Evolutionary conservation across 2,329 filamentous ascomycete species (phyloP).

Genomic region (Talaromyces amestolkiae): DNA sequence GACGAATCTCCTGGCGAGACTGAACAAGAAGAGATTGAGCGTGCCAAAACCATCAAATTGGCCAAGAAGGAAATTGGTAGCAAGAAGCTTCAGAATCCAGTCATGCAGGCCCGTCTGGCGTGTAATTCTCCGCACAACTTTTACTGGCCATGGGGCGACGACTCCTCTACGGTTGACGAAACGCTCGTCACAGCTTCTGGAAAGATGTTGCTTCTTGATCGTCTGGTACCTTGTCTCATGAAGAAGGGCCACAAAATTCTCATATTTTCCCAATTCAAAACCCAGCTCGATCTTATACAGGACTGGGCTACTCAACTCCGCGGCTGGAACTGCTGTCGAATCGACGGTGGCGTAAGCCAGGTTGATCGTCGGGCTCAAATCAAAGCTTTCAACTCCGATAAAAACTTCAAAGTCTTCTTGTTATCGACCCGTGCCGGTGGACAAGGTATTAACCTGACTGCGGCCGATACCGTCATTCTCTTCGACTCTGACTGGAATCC

Average conservation of each 20-base stretch:
- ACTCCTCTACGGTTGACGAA: slow-evolving; percentile 66
- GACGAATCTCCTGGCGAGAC: slow-evolving; percentile 43
- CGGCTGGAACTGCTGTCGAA: slow-evolving; percentile 78
- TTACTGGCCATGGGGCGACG: slow-evolving; percentile 80
- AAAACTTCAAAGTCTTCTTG: slow-evolving; percentile 72
- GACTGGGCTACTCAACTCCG: slow-evolving; percentile 80
- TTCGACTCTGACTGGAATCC: slow-evolving; percentile 95
- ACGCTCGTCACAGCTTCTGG: slow-evolving; percentile 81
- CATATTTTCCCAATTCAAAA: slow-evolving; percentile 96
- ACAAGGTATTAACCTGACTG: slow-evolving; percentile 90
- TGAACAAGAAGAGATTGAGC: slow-evolving; percentile 58
- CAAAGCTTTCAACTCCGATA: slow-evolving; percentile 66
- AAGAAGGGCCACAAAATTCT: slow-evolving; percentile 78
- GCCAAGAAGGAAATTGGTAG: slow-evolving; percentile 81
- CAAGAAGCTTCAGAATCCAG: slow-evolving; percentile 89
- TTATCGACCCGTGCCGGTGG: slow-evolving; percentile 89
- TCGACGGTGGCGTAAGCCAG: slow-evolving; percentile 84
- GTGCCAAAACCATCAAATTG: slow-evolving; percentile 34
- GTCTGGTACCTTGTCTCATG: slow-evolving; percentile 75
- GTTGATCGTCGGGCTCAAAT: slow-evolving; percentile 68
- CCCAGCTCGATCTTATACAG: slow-evolving; percentile 84
- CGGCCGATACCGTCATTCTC: slow-evolving; percentile 86
- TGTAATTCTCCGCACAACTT: slow-evolving; percentile 97
- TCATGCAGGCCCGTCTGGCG: slow-evolving; percentile 86
- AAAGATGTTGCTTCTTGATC: slow-evolving; percentile 93